These are phyloP conservation scores for Berkeleyomyces basicola DNA, from an alignment of 2,329 filamentous ascomycete species.

Conservation along the genomic window DNA sequence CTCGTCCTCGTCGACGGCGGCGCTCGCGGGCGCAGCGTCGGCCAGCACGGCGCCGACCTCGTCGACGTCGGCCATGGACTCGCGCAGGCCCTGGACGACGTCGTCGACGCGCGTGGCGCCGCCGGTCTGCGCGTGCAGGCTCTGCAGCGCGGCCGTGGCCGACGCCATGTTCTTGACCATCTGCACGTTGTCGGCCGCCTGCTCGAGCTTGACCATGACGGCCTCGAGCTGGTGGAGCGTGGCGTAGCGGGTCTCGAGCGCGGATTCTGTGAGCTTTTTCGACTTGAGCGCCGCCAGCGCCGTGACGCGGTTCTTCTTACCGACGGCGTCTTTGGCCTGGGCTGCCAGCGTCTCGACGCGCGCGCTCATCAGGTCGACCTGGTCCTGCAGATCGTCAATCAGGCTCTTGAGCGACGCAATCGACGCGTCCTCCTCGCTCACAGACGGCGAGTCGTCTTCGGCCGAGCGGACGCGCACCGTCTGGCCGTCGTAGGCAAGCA, in stretches of 20 bases:
- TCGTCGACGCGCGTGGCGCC: conserved; percentile 59
- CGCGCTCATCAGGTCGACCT: conserved; percentile 48
- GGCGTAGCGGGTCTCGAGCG: conserved; percentile 52
- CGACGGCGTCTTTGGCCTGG: conserved; percentile 53
- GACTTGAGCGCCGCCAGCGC: conserved; percentile 66
- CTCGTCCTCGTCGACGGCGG: conserved; percentile 57
- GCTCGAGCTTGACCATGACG: conserved; percentile 66
- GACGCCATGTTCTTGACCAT: conserved; percentile 70
- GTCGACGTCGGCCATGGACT: conserved; percentile 67
- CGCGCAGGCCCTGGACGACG: conserved; percentile 56
- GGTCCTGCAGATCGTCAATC: conserved; percentile 54
- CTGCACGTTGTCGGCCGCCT: conserved; percentile 70
- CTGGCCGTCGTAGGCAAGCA: conserved; percentile 42
- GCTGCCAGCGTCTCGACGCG: conserved; percentile 49
- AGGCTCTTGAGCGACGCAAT: conserved; percentile 74
- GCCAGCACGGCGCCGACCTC: conserved; percentile 66
- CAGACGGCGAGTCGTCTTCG: conserved; percentile 22
- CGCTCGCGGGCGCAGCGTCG: conserved; percentile 32
- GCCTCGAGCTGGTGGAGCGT: conserved; percentile 70
- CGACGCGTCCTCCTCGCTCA: conserved; percentile 64
- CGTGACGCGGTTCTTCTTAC: conserved; percentile 52
- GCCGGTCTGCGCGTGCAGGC: conserved; percentile 61
- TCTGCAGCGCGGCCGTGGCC: conserved; percentile 53
- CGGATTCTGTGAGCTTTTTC: conserved; percentile 66
- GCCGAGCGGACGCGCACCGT: conserved; percentile 55